Evolutionary conservation across 495 filamentous ascomycete genomes (phyloP).

Genomic region (Chaetomium cochliodes): DNA sequence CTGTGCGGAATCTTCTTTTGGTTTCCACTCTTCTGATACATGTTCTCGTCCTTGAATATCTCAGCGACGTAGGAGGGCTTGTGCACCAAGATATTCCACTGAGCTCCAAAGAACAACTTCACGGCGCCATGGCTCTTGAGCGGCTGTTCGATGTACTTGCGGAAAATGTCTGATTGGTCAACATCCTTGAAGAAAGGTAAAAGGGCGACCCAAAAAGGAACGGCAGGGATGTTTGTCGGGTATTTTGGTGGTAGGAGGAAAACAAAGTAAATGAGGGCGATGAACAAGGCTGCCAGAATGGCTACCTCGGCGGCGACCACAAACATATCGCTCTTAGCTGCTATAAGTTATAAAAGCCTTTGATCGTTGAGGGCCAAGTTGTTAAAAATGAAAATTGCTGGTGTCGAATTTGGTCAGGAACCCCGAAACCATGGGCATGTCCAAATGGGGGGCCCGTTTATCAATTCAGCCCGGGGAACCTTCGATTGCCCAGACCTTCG

Average conservation of each 20-base stretch:
- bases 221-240: conserved; percentile 31
- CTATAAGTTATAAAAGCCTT: too few species aligned
- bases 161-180: conserved; percentile 36
- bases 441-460: too few species aligned
- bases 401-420: too few species aligned
- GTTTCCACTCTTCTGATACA: conserved; percentile 47
- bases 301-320: conserved; percentile 10
- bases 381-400: too few species aligned
- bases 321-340: conserved; percentile 3
- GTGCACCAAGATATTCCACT: conserved; percentile 27
- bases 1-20: conserved; percentile 50
- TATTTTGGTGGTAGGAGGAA: conserved; percentile 23
- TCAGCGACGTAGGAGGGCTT: conserved; percentile 43
- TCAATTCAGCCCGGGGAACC: too few species aligned
- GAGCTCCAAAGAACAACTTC: conserved; percentile 38
- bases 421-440: too few species aligned
- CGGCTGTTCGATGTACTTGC: conserved; percentile 33
- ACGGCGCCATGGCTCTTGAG: conserved; percentile 45
- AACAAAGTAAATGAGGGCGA: conserved; percentile 12
- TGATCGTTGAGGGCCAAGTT: background rate
- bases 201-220: conserved; percentile 35
- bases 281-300: conserved; percentile 5
- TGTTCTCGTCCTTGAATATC: conserved; percentile 49
- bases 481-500: too few species aligned
- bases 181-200: conserved; percentile 34